Evolutionary conservation across 169 alveolate genomes (phyloP), one percentile per base, ranked within the genome.

Genomic region (Plasmodium fragile): DNA sequence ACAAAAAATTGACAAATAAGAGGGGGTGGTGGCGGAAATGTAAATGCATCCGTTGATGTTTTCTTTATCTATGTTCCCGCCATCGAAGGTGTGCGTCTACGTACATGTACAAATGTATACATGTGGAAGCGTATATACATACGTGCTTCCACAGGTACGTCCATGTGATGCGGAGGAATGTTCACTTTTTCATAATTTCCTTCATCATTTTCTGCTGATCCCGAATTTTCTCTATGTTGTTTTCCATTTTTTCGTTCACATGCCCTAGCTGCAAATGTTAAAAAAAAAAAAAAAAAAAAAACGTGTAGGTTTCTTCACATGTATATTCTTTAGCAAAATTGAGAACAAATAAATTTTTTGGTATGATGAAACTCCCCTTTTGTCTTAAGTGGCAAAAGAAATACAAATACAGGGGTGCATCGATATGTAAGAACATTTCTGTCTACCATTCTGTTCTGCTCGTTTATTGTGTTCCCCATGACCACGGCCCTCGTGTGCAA

Each of bases 141-240:
- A 65, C 16, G 36, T 13, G 22, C 59, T 2, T 49, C 22, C 25
- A 7, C 25, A 49, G 6, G 6, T n/a, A 22, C 36, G 36, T 65
- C 30, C 39, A 65, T 8, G 75, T 2, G 36, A 22, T 65, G n/a
- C 8, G 13, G 49, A 6, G 32, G 81, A 34, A 65, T 11, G 2
- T 16, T 65, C 82, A 90, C 73, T 81, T 90, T 90, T 90, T 90
- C 94, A 90, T 90, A 28, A 90, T 90, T 36, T 90, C 92, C 75
- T 90, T 90, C 94, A 90, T 90, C 45, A 90, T 0, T 65, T 90
- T 90, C 52, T 90, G 94, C 77, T 90, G 94, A 90, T 90, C 94
- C 49, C 32, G 79, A 32, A 90, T 90, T 81, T 90, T 90, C 39
- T 90, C 94, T 39, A 90, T 90, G 91, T 90, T 90, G 43, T 43